Base-by-base conservation (phyloP, 2,329 filamentous ascomycete species). In the Orbilia javanica region DNA sequence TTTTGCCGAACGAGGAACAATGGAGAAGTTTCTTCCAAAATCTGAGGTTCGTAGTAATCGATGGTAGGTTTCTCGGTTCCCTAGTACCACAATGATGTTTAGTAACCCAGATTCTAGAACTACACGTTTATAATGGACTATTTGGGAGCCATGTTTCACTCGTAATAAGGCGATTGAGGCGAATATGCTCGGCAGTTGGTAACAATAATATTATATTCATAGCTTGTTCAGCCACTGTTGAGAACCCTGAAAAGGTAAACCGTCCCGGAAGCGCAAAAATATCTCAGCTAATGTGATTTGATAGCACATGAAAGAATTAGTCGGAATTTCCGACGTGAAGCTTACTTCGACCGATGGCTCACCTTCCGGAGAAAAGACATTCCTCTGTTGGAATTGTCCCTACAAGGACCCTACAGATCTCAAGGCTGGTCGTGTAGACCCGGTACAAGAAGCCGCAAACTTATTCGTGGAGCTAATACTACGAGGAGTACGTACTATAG, bases 351-450 rank as follows among this genome's bases (percentile, higher is more conserved):
- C 92, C 82, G 96, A 99, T 82, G 96, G 96, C 0, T 97, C 94
- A 0, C 96, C 96, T 0, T 93, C 93, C 4, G 93, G 95, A 0
- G 88, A 93, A 22, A 98, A 98, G 83, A 95, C 98, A 82, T 98
- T 98, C 73, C 83, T 99, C 5, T 98, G 94, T 84, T 99, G 96
- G 96, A 98, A 99, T 81, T 97, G 95, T 0, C 96, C 96, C 0
- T 97, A 90, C 84, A 96, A 94, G 83, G 95, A 97, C 81, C 93
- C 95, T 0, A 88, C 88, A 0, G 95, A 98, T 84, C 92, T 94
- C 7, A 90, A 92, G 0, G 97, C 93, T 81, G 95, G 96, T 0
- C 89, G 96, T 73, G 93, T 93, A 13, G 93, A 93, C 83, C 90
- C 91, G 2, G 90, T 96, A 83, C 88, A 89, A 3, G 95, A 99